Percentiles rank a stretch among this genome's conserved stretches.
These are phyloP conservation scores for Trichophaea hybrida DNA, from an alignment of 2,329 filamentous ascomycete species.

Conservation along the genomic window DNA sequence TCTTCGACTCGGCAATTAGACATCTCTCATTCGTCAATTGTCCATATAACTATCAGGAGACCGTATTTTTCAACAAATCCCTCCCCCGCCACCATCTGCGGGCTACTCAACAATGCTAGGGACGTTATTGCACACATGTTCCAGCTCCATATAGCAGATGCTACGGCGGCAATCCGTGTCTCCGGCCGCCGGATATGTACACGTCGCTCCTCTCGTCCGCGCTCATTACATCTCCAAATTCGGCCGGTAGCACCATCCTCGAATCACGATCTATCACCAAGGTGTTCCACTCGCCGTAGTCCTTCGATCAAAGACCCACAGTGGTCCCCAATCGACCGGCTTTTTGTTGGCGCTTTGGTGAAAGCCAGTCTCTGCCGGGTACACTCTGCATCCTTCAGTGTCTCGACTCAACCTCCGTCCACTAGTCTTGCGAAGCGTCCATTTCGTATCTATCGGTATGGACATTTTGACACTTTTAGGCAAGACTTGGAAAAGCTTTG, in stretches of 20 bases:
- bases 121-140: not conserved
- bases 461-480: too few relatives aligned
- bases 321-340: conserved; percentile 13
- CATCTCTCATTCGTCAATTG: not conserved
- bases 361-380: conserved; percentile 15
- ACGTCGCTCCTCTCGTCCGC: not conserved
- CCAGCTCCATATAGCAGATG: conserved; percentile 1
- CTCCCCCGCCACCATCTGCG: not conserved
- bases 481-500: too few relatives aligned
- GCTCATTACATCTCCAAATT: not conserved
- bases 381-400: conserved; percentile 9
- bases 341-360: conserved; percentile 20
- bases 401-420: not conserved
- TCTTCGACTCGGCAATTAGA: too few relatives aligned
- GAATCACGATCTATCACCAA: not conserved
- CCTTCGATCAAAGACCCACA: not conserved
- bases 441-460: not conserved
- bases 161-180: conserved; percentile 1
- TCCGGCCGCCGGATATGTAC: conserved; percentile 1
- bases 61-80: not conserved
- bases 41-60: not conserved
- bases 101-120: not conserved
- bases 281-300: not conserved
- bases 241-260: not conserved
- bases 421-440: not conserved